These are phyloP conservation scores for Sclerotinia glacialis DNA, from an alignment of 2,329 filamentous ascomycete species.

Conservation along the genomic window DNA sequence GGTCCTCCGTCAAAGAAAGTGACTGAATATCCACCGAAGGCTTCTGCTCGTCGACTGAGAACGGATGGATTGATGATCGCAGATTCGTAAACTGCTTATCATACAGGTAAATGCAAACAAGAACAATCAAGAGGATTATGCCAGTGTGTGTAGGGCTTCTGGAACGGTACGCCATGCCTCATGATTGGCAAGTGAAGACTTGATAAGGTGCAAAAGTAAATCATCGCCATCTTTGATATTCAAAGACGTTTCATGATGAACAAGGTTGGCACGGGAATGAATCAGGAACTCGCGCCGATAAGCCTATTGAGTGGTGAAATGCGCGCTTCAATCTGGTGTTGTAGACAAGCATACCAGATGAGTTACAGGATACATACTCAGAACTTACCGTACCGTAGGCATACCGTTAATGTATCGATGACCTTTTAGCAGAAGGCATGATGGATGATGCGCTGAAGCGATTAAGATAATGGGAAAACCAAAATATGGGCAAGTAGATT, in stretches of 20 bases:
- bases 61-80: not conserved
- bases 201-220: not conserved
- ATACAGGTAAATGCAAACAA: slow-evolving; percentile 8
- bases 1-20: slow-evolving; percentile 41
- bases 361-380: not conserved
- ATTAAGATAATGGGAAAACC: not conserved
- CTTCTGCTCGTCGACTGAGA: not conserved
- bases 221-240: not conserved
- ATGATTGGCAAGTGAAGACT: not conserved
- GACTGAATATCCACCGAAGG: slow-evolving; percentile 13
- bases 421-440: not conserved
- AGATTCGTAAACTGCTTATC: not conserved
- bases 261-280: slow-evolving; percentile 16
- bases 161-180: slow-evolving; percentile 11
- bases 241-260: slow-evolving; percentile 3
- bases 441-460: not conserved
- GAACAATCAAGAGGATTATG: not conserved
- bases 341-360: not conserved
- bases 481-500: not conserved
- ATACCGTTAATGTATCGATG: not conserved
- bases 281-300: slow-evolving; percentile 19
- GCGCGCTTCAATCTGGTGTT: not conserved
- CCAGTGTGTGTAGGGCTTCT: not conserved
- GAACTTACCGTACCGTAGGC: not conserved
- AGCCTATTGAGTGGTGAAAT: slow-evolving; percentile 4